Evolutionary conservation across 768 basidiomycete species (phyloP).

Genomic region (Mycena vulgaris): DNA sequence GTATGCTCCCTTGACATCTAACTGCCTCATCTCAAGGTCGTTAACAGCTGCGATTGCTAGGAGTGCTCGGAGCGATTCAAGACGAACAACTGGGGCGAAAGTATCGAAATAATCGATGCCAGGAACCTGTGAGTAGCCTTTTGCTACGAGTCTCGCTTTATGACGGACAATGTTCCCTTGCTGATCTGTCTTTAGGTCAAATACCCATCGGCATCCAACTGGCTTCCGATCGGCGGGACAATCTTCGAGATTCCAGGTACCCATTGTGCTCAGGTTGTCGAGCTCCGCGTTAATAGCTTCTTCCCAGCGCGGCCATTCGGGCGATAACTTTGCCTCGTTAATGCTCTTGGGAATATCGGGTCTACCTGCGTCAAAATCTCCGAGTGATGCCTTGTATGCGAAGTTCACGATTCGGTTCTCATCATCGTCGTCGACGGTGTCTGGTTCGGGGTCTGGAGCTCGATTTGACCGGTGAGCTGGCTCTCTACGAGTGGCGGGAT

Average conservation of each 20-base stretch:
- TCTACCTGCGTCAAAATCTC: not conserved
- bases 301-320: slow-evolving; percentile 9
- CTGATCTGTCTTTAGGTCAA: slow-evolving; percentile 1
- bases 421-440: not conserved
- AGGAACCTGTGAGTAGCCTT: too few relatives aligned
- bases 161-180: not conserved
- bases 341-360: slow-evolving; percentile 12
- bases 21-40: slow-evolving; percentile 3
- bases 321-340: not conserved
- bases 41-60: not conserved
- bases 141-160: too few relatives aligned
- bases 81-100: not conserved
- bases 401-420: not conserved
- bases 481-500: not conserved
- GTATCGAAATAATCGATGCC: slow-evolving; percentile 1
- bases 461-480: not conserved
- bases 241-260: slow-evolving; percentile 1
- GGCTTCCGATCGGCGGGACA: not conserved
- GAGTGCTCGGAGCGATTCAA: not conserved
- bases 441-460: not conserved
- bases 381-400: not conserved
- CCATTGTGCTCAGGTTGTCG: not conserved
- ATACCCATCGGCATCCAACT: too few relatives aligned
- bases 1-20: slow-evolving; percentile 10
- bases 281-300: slow-evolving; percentile 6